These are phyloP conservation scores for Corymbia calophylla DNA, from an alignment of 441 rosid genomes.

Conservation along the genomic window DNA sequence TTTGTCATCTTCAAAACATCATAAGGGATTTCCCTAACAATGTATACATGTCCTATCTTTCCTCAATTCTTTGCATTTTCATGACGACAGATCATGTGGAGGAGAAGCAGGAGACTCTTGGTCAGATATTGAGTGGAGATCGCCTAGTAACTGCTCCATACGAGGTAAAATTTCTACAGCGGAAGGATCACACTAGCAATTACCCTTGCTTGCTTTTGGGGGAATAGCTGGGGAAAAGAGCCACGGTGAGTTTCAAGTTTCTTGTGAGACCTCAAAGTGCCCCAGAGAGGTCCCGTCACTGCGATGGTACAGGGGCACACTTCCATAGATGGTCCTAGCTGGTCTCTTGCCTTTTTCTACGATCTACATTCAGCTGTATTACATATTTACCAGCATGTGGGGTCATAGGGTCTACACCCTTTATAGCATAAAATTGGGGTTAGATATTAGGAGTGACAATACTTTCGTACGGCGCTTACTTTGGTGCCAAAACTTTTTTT, in stretches of 20 bases:
- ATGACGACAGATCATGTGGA: not conserved
- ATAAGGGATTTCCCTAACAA: too few relatives aligned
- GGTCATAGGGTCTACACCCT: not conserved
- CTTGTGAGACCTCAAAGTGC: not conserved
- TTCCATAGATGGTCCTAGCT: not conserved
- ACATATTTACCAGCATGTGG: not conserved
- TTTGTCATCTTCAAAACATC: too few relatives aligned
- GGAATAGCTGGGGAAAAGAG: not conserved
- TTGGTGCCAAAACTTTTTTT: too few relatives aligned
- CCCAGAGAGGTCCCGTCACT: not conserved
- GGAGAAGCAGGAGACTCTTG: not conserved
- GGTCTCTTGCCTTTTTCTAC: not conserved
- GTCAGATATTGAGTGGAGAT: conserved; percentile 1
- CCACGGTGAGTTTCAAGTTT: not conserved
- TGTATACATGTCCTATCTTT: not conserved
- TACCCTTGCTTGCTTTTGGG: not conserved
- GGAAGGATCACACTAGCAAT: not conserved
- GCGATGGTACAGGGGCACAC: not conserved
- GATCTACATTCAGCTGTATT: not conserved
- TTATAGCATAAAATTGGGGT: too few relatives aligned
- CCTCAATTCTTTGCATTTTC: not conserved
- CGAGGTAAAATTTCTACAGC: not conserved
- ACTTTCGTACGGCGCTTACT: too few relatives aligned
- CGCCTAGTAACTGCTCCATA: not conserved
- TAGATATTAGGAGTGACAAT: too few relatives aligned